Base-by-base conservation (phyloP, 1,139 yeast genomes). In the Scheffersomyces illinoinensis region DNA sequence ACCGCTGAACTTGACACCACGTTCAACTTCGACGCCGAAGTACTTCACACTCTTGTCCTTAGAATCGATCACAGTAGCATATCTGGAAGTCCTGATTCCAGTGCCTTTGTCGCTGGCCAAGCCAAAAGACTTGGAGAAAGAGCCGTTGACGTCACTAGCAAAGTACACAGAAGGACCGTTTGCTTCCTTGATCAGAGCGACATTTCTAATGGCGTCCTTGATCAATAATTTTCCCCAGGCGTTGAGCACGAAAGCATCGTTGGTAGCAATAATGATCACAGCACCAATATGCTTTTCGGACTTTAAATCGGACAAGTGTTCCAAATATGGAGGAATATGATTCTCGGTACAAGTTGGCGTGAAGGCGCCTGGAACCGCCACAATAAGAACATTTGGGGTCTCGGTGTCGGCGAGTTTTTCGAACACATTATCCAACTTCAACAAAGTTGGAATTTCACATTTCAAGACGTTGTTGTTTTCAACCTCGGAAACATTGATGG, bases 51-150 rank as follows among this genome's bases (percentile, higher is more conserved):
- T 47, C 65, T 66, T 60, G 60, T 62, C 54, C 61, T 65, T 56
- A 66, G 87, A 86, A 33, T 71, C 70, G 59, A 90, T 85, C 62
- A 91, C 80, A 58, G 87, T 74, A 58, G 93, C 93, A 75, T 85
- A 91, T 75, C 97, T 85, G 57, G 83, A 81, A 61, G 91, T 85
- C 78, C 97, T 86, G 61, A 79, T 70, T 54, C 90, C 91, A 62
- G 87, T 72, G 47, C 93, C 93, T 56, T 59, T 63, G 47, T 64
- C 70, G 56, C 66, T 63, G 57, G 70, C 71, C 58, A 71, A 65
- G 51, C 63, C 69, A 56, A 67, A 61, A 23, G 62, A 63, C 50
- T 56, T 53, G 52, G 72, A 64, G 63, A 71, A 72, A 59, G 62
- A 61, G 53, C 73, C 73, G 54, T 64, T 64, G 24, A 73, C 72